phyloP scores from a whole-genome alignment of 2,329 filamentous ascomycete genomes.

The Leptoxyphium fumago region DNA sequence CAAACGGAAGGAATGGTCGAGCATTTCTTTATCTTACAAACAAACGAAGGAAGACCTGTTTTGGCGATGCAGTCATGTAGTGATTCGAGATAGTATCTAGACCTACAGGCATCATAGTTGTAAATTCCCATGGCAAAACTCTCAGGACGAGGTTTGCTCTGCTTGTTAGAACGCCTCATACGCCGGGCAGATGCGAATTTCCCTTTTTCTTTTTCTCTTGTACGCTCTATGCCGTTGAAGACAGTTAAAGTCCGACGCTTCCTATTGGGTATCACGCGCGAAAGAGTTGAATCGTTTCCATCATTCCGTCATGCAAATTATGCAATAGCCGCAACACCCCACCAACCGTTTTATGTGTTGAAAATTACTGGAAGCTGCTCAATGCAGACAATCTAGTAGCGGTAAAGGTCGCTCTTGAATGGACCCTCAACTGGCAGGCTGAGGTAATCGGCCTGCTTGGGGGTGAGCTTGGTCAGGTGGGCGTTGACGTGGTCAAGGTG shows the following conservation, averaged over 20 bases:
- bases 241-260: conserved; percentile 34
- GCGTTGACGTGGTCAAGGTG: conserved; percentile 89
- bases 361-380: conserved; percentile 5
- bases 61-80: too few species aligned
- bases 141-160: background rate
- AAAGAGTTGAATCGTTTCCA: conserved; percentile 37
- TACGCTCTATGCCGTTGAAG: conserved; percentile 44
- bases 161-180: conserved; percentile 1
- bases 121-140: background rate
- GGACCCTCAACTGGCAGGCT: conserved; percentile 73
- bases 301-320: conserved; percentile 30
- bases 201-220: conserved; percentile 3
- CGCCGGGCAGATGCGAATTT: conserved; percentile 3
- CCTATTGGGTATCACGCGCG: conserved; percentile 41
- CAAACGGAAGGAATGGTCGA: too few species aligned
- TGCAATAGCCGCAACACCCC: background rate
- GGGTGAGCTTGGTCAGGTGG: conserved; percentile 75
- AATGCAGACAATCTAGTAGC: conserved; percentile 43
- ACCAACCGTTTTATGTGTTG: conserved; percentile 24
- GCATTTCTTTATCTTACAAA: too few species aligned
- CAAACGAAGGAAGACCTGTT: too few species aligned
- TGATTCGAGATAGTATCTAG: too few species aligned
- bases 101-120: background rate
- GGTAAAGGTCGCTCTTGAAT: conserved; percentile 89
- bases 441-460: conserved; percentile 89